Conservation (phyloP, 1,139 yeast species). For the Scheffersomyces insectosa region DNA sequence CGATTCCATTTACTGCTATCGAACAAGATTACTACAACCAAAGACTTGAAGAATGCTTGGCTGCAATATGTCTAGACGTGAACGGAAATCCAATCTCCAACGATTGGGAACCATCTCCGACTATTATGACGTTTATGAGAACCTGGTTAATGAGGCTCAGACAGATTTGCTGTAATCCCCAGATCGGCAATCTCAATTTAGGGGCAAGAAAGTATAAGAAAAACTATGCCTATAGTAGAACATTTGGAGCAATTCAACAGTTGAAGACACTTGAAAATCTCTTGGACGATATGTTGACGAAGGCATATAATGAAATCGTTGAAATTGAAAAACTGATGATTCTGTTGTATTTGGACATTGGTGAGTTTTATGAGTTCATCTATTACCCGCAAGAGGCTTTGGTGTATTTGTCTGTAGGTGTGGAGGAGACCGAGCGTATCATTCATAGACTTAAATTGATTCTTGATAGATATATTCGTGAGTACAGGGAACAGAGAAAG, state of each 20-base stretch:
- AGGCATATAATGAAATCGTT: conserved; percentile 50
- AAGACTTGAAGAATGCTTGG: conserved; percentile 59
- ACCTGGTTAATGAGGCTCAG: conserved; percentile 69
- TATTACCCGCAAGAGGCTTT: conserved; percentile 54
- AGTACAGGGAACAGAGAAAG: conserved; percentile 12
- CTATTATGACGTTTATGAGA: conserved; percentile 49
- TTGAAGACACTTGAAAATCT: conserved; percentile 69
- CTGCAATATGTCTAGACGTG: conserved; percentile 59
- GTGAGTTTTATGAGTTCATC: conserved; percentile 60
- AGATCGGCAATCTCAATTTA: conserved; percentile 50
- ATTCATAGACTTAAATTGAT: conserved; percentile 21
- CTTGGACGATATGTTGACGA: conserved; percentile 59
- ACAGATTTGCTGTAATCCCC: conserved; percentile 83
- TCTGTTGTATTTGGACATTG: conserved; percentile 49
- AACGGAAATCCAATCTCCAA: conserved; percentile 55
- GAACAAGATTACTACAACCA: conserved; percentile 82
- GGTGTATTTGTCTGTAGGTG: conserved; percentile 38
- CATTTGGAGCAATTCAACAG: conserved; percentile 27
- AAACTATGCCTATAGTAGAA: conserved; percentile 10
- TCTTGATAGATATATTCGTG: conserved; percentile 15
- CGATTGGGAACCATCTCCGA: conserved; percentile 52
- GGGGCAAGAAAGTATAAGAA: conserved; percentile 30
- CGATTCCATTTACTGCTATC: conserved; percentile 74
- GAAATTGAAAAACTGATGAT: conserved; percentile 51
- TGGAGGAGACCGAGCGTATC: conserved; percentile 36